Evolutionary conservation across 192 early-diverging fungal genomes (phyloP), one percentile per base, ranked within the genome.

Genomic region (Entomortierella lignicola): DNA sequence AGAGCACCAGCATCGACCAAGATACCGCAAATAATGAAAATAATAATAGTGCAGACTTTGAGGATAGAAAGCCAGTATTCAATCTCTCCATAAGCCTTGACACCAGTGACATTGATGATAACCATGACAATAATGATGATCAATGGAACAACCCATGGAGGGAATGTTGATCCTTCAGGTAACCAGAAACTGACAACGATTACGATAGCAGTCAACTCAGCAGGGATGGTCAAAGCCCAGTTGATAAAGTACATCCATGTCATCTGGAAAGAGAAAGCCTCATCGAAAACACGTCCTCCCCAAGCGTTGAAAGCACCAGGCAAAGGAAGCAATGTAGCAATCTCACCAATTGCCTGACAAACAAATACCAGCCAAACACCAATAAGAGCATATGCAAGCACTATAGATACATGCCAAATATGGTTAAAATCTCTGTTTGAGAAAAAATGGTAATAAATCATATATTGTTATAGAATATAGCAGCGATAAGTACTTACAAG

Each of bases 1-100:
- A 88, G 60, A 0, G 84, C 91, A 44, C 87, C 93, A 25, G 89
- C 84, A 65, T 88, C 87, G 15, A 93, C 92, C n/a, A 94, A 66
- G 48, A 95, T 89, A 58, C 90, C 92, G 55, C 95, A 85, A 60
- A 96, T 72, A 54, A 96, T 86, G 74, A 98, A 98, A 41, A 98
- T 71, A 55, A 94, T 70, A 60, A 96, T 90, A 1, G 93, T 87
- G 37, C 92, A 71, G 41, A 98, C 91, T 54, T 79, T 79, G 47
- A 79, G 86, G 34, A 88, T 52, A 1, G 90, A 86, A 56, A 95
- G 82, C 88, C 88, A 88, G 69, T 92, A 95, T 72, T 95, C 94
- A 4, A 88, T 71, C 67, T 95, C 94, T 53, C 94, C 94, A 81
- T 92, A 95, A 17, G 90, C 88, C 58, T 82, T 83, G 44, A 91